Conservation (phyloP, 805 yeast species). For the Schwanniomyces polymorphus region DNA sequence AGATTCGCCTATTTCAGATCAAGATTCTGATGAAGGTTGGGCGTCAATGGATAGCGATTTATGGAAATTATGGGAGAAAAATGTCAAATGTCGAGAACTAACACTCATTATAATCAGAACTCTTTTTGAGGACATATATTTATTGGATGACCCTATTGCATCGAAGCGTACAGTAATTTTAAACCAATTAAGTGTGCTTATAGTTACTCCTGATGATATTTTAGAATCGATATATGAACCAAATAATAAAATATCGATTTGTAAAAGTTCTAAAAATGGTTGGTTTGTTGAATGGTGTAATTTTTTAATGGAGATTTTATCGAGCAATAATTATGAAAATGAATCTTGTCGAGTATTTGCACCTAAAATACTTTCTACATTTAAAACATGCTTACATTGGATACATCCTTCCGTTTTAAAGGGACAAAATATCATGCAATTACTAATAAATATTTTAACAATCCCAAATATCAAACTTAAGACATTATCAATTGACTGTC, state of each 20-base stretch:
- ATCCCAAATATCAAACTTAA: constrained; percentile 66
- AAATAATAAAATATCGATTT: constrained; percentile 59
- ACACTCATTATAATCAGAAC: constrained; percentile 78
- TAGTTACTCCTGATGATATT: constrained; percentile 69
- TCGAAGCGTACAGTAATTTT: constrained; percentile 73
- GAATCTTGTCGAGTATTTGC: constrained; percentile 45
- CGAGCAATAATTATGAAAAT: constrained; percentile 25
- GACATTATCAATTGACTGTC: constrained; percentile 84
- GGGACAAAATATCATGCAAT: constrained; percentile 61
- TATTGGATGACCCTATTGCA: constrained; percentile 90
- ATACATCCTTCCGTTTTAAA: constrained; percentile 74
- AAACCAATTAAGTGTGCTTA: constrained; percentile 80
- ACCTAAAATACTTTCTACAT: constrained; percentile 70
- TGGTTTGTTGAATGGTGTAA: constrained; percentile 80
- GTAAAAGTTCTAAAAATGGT: constrained; percentile 74
- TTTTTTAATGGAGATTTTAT: constrained; percentile 33
- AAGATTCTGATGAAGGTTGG: constrained; percentile 72
- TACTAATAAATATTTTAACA: constrained; percentile 59
- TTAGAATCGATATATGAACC: constrained; percentile 63
- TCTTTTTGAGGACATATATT: constrained; percentile 87
- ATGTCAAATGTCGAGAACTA: constrained; percentile 67
- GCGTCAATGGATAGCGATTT: constrained; percentile 79
- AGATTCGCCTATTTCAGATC: constrained; percentile 35
- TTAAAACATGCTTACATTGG: constrained; percentile 93
- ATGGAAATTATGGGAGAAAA: constrained; percentile 69